Evolutionary conservation across 352 stramenopile genomes (phyloP), one percentile per base, ranked within the genome.

Genomic region (Phytophthora brassicae): DNA sequence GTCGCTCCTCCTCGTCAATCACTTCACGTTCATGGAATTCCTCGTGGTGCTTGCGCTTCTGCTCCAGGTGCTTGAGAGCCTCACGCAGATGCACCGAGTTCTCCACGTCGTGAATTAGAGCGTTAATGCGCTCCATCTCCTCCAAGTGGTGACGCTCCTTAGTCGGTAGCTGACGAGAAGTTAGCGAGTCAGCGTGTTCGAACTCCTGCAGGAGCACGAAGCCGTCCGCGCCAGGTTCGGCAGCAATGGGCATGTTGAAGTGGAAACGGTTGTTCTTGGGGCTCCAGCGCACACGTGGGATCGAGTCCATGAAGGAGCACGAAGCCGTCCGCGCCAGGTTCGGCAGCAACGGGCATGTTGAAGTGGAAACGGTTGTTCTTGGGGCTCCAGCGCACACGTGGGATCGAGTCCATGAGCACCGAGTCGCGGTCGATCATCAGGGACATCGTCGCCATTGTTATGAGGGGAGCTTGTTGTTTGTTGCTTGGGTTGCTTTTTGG

Each of bases 321-420:
- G 60, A 90, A 92, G 52, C 82, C 82, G 56, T 77, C 55, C 2
- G 57, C 60, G 54, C 82, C 82, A 0, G 82, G 82, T 56, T 92
- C 80, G 20, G 75, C 67, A 1, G 78, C 81, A 47, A 89, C 60
- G 9, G 80, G 83, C 57, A 90, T 64, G 43, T 75, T 88, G 68
- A 76, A 92, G 70, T 90, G 83, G 74, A 92, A 92, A 44, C 83
- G 83, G 66, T 92, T 86, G 72, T 87, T 87, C 41, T 60, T 58
- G 24, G 79, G 66, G 63, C 72, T 87, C 83, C 83, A 92, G 46
- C 80, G 83, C 51, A 92, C 55, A 5, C 83, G 83, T 35, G 83
- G 83, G 66, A 92, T 88, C 51, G 74, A 75, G 44, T 84, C 79
- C 67, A 89, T 41, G 46, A 73, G 19, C 36, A 60, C 36, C 31